A percentile compares a stretch with the other conserved stretches of the same genome.
phyloP scores from a whole-genome alignment of 768 basidiomycete species.

The Mycena rosella region DNA sequence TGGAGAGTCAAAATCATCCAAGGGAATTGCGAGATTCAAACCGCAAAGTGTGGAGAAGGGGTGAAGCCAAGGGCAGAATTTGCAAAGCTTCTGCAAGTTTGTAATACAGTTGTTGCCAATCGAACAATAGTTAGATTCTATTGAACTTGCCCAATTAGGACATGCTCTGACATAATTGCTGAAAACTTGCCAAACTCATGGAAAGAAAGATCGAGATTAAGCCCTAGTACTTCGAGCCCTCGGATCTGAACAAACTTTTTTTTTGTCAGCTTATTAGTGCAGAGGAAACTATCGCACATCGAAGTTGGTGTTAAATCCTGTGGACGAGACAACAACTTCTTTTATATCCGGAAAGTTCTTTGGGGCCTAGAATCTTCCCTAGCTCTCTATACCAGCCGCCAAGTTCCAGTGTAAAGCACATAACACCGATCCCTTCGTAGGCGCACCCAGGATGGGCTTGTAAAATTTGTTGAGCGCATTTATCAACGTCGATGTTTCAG shows the following conservation, averaged over 20 bases:
- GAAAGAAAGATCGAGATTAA: neutral
- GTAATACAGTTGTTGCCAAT: neutral
- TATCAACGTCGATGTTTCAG: no score
- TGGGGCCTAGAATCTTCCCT: neutral
- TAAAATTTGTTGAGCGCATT: neutral
- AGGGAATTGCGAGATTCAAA: neutral
- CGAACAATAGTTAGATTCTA: no score
- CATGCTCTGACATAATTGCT: no score
- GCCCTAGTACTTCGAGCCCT: conserved; percentile 5
- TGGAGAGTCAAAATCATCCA: neutral
- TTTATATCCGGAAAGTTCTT: conserved; percentile 13
- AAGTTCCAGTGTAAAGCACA: conserved; percentile 18
- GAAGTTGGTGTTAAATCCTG: conserved; percentile 3
- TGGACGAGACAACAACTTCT: conserved; percentile 1
- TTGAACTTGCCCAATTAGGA: no score
- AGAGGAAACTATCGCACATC: neutral
- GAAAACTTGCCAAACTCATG: no score
- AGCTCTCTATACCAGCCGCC: conserved; percentile 7
- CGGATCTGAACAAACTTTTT: conserved; percentile 15
- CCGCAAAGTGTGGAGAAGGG: conserved; percentile 19
- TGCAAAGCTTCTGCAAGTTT: conserved; percentile 20
- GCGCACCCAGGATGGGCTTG: neutral
- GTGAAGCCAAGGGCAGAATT: conserved; percentile 1
- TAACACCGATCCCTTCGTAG: neutral
- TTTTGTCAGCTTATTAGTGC: neutral